Base-by-base conservation (phyloP, 2,329 filamentous ascomycete species). In the Pleochaeta shiraiana region DNA sequence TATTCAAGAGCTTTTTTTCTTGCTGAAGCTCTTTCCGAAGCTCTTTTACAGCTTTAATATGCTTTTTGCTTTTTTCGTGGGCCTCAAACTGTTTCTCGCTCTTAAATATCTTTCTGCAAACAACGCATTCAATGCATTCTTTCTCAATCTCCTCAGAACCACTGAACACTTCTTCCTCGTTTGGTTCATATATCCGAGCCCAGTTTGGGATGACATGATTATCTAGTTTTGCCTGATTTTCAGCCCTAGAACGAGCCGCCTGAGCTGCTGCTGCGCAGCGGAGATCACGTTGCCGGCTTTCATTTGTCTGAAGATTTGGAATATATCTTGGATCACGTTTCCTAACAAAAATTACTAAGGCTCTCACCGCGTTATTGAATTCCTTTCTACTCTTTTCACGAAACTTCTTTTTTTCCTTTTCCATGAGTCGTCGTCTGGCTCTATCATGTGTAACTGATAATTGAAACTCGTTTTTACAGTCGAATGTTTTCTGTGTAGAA, bases 51-150 rank as follows among this genome's bases (percentile, higher is more conserved):
- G 90, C 86, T 73, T 95, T 97, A 67, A 85, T 75, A 71, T 98
- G 93, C 75, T 97, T 98, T 74, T 95, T 98, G 78, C 92, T 97
- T 76, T 87, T 90, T 76, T 96, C 91, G 71, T 98, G 93, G 2
- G 87, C 86, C 70, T 95, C 85, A 66, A 87, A 90, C 72, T 97
- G 92, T 68, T 90, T 90, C 72, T 95, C 88, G 71, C 91, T 97
- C 75, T 96, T 83, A 75, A 97, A 98, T 0, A 76, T 80, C 68
- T 87, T 89, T 68, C 83, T 81, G 74, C 93, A 97, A 4, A 84
- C 81, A 2, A 86, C 81, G 72, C 93, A 97, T 70, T 85, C 85
- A 64, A 88, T 81, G 33, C 83, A 76, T 68, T 86, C 80, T 67
- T 71, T 68, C 50, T 81, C 80, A 1, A 77, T 78, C n/a, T 79